Evolutionary conservation across 805 yeast genomes (phyloP).

Genomic region (Ogataea siamensis): DNA sequence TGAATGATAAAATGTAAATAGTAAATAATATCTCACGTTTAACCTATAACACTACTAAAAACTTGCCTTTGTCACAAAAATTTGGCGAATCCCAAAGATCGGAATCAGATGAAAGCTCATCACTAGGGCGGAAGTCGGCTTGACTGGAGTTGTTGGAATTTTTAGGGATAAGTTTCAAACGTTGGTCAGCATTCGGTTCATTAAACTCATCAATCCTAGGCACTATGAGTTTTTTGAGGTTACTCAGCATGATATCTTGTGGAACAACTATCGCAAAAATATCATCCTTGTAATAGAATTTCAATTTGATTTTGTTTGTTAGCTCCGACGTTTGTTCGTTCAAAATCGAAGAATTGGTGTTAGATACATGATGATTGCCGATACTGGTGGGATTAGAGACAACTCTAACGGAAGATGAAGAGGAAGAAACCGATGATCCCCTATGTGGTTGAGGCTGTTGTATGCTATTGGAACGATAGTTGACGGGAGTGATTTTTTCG

Average conservation of each 20-base stretch:
- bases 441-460: slow-evolving; percentile 21
- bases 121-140: slow-evolving; percentile 18
- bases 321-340: slow-evolving; percentile 8
- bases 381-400: slow-evolving; percentile 12
- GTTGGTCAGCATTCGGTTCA: slow-evolving; percentile 23
- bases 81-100: slow-evolving; percentile 27
- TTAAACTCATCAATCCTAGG: slow-evolving; percentile 34
- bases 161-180: slow-evolving; percentile 31
- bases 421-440: slow-evolving; percentile 22
- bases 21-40: background rate
- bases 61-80: slow-evolving; percentile 36
- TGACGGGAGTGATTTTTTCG: slow-evolving; percentile 30
- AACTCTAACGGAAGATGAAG: slow-evolving; percentile 20
- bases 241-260: slow-evolving; percentile 23
- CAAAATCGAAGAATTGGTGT: slow-evolving; percentile 3
- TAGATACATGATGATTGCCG: slow-evolving; percentile 2
- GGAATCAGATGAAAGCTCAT: slow-evolving; percentile 23
- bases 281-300: slow-evolving; percentile 77
- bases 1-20: slow-evolving; percentile 10
- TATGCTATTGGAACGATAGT: slow-evolving; percentile 25
- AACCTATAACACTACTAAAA: slow-evolving; percentile 27
- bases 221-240: slow-evolving; percentile 27
- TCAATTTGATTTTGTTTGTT: slow-evolving; percentile 53
- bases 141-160: slow-evolving; percentile 26
- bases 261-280: slow-evolving; percentile 62